These are phyloP conservation scores for Saccharomyces pastorianus DNA, from an alignment of 1,139 yeast genomes.

Conservation along the genomic window DNA sequence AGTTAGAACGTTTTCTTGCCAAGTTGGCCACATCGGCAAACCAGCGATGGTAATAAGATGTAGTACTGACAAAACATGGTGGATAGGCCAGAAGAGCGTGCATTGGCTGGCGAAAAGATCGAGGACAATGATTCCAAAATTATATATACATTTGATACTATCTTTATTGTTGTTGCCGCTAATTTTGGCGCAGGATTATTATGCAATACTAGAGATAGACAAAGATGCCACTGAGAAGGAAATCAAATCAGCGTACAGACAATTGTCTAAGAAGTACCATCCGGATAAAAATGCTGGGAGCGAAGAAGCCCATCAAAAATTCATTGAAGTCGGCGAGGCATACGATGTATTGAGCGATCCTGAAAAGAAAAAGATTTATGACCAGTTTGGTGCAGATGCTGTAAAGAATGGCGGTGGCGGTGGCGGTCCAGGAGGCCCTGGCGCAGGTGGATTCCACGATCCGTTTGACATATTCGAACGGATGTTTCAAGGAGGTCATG, in stretches of 20 bases:
- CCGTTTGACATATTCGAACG: conserved; percentile 67
- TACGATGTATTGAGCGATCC: conserved; percentile 78
- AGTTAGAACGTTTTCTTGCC: neutral
- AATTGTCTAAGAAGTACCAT: conserved; percentile 77
- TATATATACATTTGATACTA: neutral
- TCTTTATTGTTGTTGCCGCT: neutral
- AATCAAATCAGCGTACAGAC: conserved; percentile 80
- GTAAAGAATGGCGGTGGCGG: conserved; percentile 44
- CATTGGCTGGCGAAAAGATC: neutral
- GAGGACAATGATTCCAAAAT: neutral
- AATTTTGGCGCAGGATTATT: conserved; percentile 32
- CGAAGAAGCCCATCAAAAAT: conserved; percentile 75
- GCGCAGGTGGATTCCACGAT: conserved; percentile 36
- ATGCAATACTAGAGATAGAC: conserved; percentile 56
- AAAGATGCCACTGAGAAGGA: conserved; percentile 69
- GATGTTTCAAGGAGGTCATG: conserved; percentile 55
- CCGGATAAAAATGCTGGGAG: conserved; percentile 88
- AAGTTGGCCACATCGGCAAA: neutral
- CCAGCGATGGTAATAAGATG: neutral
- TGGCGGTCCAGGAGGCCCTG: conserved; percentile 29
- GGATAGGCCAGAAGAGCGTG: neutral
- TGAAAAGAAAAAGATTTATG: conserved; percentile 66
- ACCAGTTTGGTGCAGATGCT: conserved; percentile 78
- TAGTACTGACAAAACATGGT: neutral
- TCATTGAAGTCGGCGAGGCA: conserved; percentile 88